phyloP scores from a whole-genome alignment of 192 early-diverging fungal species.

The Podochytrium sp. region DNA sequence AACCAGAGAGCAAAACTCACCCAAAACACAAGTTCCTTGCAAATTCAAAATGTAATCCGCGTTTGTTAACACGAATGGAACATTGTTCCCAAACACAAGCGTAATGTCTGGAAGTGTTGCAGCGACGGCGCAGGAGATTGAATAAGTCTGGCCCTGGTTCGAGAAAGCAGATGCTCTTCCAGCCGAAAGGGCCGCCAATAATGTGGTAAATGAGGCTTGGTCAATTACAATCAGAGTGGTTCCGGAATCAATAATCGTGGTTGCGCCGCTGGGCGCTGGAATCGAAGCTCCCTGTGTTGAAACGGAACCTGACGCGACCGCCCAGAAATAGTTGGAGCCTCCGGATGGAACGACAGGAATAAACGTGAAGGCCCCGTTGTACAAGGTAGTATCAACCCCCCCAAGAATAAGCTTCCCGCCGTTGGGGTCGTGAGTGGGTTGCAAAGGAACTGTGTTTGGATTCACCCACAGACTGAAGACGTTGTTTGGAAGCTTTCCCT shows the following conservation, averaged over 20 bases:
- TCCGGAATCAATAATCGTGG: conserved; percentile 13
- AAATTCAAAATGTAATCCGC: not conserved
- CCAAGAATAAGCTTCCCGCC: not conserved
- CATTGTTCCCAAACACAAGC: conserved; percentile 9
- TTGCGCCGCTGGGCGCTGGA: not conserved
- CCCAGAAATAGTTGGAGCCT: conserved; percentile 16
- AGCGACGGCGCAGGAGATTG: not conserved
- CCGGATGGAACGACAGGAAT: not conserved
- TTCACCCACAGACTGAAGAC: conserved; percentile 12
- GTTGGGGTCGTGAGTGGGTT: not conserved
- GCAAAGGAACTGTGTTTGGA: not conserved
- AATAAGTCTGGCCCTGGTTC: not conserved
- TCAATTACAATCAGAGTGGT: conserved; percentile 11
- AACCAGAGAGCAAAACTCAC: not conserved
- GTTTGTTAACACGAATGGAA: no score
- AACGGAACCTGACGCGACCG: not conserved
- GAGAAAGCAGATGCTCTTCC: not conserved
- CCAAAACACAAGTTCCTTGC: not conserved
- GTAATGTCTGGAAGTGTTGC: not conserved
- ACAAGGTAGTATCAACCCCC: not conserved
- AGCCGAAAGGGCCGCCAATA: not conserved
- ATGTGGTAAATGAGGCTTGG: not conserved
- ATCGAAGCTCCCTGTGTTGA: not conserved
- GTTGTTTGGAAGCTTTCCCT: not conserved
- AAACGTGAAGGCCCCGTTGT: conserved; percentile 9